Conservation (phyloP, 108 stramenopile genomes). For the Epithemia pelagica region DNA sequence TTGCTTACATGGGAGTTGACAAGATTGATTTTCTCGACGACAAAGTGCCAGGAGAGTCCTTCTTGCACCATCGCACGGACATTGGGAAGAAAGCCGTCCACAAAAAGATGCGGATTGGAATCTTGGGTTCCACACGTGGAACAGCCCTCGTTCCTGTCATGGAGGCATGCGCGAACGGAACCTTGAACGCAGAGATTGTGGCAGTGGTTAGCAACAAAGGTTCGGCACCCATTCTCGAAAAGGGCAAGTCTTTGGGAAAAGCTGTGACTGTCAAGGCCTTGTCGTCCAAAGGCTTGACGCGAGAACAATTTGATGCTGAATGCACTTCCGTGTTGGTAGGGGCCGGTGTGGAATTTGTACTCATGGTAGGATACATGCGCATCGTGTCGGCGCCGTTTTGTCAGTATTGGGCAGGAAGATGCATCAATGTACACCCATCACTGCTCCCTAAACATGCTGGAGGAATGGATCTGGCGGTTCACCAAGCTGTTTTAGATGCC, state of each 20-base stretch:
- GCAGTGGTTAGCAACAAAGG: constrained; percentile 89
- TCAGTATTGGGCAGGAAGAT: constrained; percentile 85
- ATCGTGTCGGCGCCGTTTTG: constrained; percentile 88
- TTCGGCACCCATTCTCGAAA: constrained; percentile 79
- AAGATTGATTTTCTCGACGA: constrained; percentile 52
- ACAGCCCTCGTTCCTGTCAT: constrained; percentile 91
- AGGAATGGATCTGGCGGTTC: constrained; percentile 97
- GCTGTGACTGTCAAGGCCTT: constrained; percentile 80
- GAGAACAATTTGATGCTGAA: constrained; percentile 90
- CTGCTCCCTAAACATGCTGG: constrained; percentile 97
- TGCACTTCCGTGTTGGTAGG: constrained; percentile 83
- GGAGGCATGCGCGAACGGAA: constrained; percentile 78
- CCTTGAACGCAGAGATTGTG: constrained; percentile 84
- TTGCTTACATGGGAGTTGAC: constrained; percentile 81
- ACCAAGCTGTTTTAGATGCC: constrained; percentile 95
- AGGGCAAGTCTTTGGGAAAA: constrained; percentile 78
- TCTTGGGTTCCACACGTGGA: constrained; percentile 93
- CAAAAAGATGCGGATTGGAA: constrained; percentile 85
- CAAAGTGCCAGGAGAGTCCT: constrained; percentile 17
- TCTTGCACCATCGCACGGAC: constrained; percentile 82
- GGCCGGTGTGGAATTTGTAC: constrained; percentile 88
- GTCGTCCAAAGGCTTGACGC: constrained; percentile 69
- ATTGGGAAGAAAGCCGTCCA: constrained; percentile 73
- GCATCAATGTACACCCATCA: constrained; percentile 98
- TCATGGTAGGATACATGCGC: constrained; percentile 99